Base-by-base conservation (phyloP, 306 rosid genomes). In the Echinosophora koreensis region DNA sequence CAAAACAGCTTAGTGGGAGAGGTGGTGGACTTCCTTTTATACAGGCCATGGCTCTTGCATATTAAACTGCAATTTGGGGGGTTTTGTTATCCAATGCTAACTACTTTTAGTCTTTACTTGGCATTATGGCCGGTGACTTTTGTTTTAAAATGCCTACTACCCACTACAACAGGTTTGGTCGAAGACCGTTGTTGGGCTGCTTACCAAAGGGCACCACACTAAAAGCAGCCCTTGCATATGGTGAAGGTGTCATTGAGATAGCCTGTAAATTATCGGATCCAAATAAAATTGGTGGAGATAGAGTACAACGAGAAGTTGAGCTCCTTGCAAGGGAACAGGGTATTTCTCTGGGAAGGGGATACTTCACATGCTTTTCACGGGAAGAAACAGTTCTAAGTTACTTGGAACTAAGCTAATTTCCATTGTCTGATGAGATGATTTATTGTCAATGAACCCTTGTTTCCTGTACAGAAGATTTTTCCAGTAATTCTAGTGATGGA, bases 31-130 rank as follows among this genome's bases (percentile, higher is more conserved):
- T 90, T 47, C 74, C 88, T 28, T 84, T 88, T 2, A 88, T 86
- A 60, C 95, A 90, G 82, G 92, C 94, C 41, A 88, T 88, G 89
- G 94, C 94, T 12, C 85, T 72, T 14, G 77, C 65, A 27, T 67
- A 57, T 8, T 22, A 22, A 22, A 1, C 22, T 22, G 22, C 22
- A 22, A 22, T 22, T 22, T 22, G 22, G 22, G 22, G 22, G 22
- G n/a, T n/a, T 22, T 22, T 22, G 22, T 22, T 22, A 22, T 22
- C 22, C 22, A 22, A 22, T 22, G 22, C 22, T 22, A 22, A 22
- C 22, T 22, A 22, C 22, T 22, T 22, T 22, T 22, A 0, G 22
- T 22, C 0, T 1, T 22, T 22, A 0, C 22, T 22, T 22, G 22
- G 22, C 22, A 22, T 22, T 22, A 22, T 22, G 22, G 1, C 22